These are phyloP conservation scores for Epichloe typhina DNA, from an alignment of 2,329 filamentous ascomycete species.

Conservation along the genomic window DNA sequence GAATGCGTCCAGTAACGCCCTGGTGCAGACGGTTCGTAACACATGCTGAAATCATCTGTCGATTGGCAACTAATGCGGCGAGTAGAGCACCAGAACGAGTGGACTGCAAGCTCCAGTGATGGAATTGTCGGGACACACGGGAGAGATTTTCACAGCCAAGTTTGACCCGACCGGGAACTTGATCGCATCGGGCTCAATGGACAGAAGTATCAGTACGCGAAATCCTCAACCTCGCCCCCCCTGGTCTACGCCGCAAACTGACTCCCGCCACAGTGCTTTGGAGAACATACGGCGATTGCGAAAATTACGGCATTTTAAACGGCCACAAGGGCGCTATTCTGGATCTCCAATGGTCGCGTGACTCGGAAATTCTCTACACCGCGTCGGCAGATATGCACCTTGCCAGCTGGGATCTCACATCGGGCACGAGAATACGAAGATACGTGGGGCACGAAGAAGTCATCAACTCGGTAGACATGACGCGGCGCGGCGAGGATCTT, in stretches of 20 bases:
- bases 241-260: not conserved
- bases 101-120: constrained; percentile 81
- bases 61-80: not conserved
- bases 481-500: constrained; percentile 78
- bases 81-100: constrained; percentile 65
- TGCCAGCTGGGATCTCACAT: constrained; percentile 89
- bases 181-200: constrained; percentile 92
- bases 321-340: constrained; percentile 87
- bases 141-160: constrained; percentile 79
- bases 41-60: not conserved
- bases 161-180: constrained; percentile 82
- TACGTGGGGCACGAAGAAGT: constrained; percentile 91
- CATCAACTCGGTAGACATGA: constrained; percentile 85
- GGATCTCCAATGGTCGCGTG: constrained; percentile 92
- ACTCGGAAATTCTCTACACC: constrained; percentile 81
- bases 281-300: constrained; percentile 83
- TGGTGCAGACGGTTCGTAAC: constrained; percentile 37
- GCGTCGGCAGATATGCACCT: constrained; percentile 89
- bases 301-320: constrained; percentile 81
- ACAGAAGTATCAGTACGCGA: constrained; percentile 67
- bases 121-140: constrained; percentile 73
- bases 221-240: not conserved
- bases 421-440: constrained; percentile 79
- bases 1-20: constrained; percentile 34
- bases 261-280: constrained; percentile 56